These are phyloP conservation scores for Tetrahymena thermophila DNA, from an alignment of 73 alveolate species.

Conservation along the genomic window DNA sequence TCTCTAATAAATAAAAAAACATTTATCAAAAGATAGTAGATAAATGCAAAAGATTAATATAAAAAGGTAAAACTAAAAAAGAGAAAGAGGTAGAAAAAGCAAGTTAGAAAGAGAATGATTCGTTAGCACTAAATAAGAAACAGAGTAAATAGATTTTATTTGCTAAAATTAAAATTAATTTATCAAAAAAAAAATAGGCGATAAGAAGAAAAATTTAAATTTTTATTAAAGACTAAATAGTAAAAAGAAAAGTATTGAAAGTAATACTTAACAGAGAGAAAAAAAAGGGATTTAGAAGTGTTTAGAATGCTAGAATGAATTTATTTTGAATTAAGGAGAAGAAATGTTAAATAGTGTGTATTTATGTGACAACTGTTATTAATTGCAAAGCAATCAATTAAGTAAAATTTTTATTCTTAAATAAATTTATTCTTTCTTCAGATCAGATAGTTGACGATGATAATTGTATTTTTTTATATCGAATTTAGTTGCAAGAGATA, in stretches of 20 bases:
- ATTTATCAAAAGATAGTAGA: background rate
- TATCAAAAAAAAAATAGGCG: background rate
- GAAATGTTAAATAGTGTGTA: too few species aligned
- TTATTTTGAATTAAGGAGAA: background rate
- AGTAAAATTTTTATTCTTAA: background rate
- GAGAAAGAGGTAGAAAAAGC: background rate
- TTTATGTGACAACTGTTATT: background rate
- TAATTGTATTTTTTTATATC: background rate
- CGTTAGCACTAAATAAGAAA: background rate
- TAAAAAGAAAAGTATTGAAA: background rate
- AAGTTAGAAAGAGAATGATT: background rate
- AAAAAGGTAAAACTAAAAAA: background rate
- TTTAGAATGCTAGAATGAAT: background rate
- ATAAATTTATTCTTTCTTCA: too few species aligned
- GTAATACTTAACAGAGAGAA: too few species aligned
- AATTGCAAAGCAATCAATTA: background rate
- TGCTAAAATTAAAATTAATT: too few species aligned
- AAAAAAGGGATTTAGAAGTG: background rate
- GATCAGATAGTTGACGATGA: background rate
- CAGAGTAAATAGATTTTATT: background rate
- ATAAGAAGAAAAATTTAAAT: background rate
- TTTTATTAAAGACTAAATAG: background rate
- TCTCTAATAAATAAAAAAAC: too few species aligned
- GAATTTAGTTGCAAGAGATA: background rate
- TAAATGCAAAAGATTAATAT: too few species aligned